Conservation (phyloP, 108 stramenopile species). For the Hondaea fermentalgiana region DNA sequence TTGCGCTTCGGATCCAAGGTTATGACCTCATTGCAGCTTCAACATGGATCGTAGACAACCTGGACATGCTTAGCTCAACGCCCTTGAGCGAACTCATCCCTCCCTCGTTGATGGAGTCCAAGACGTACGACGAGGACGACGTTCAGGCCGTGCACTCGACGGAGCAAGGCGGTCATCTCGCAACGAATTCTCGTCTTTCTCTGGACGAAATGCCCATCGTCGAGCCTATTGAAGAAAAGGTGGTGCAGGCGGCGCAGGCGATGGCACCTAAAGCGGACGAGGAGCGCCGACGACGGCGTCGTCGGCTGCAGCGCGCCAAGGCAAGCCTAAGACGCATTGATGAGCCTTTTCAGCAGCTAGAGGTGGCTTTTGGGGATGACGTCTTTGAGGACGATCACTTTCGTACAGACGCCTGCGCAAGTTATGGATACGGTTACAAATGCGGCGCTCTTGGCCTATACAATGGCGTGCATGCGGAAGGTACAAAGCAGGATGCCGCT, state of each 20-base stretch:
- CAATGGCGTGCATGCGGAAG: neutral
- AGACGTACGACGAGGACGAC: neutral
- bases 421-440: slow-evolving; percentile 10
- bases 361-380: neutral
- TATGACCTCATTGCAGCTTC: neutral
- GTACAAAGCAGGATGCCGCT: neutral
- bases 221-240: neutral
- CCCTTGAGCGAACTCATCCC: neutral
- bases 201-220: neutral
- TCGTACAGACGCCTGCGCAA: neutral
- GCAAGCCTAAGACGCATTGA: neutral
- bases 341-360: slow-evolving; percentile 6
- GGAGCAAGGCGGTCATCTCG: neutral
- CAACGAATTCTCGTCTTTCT: neutral
- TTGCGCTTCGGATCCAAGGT: neutral
- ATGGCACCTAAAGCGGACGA: neutral
- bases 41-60: slow-evolving; percentile 14
- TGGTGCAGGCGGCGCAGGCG: neutral
- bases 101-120: neutral
- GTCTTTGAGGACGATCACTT: slow-evolving; percentile 23
- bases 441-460: slow-evolving; percentile 14
- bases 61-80: slow-evolving; percentile 5
- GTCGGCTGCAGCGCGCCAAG: neutral
- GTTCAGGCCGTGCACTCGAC: neutral
- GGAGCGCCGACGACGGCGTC: neutral